Conservation (phyloP, 768 basidiomycete genomes). For the Candolleomyces eurysporus region DNA sequence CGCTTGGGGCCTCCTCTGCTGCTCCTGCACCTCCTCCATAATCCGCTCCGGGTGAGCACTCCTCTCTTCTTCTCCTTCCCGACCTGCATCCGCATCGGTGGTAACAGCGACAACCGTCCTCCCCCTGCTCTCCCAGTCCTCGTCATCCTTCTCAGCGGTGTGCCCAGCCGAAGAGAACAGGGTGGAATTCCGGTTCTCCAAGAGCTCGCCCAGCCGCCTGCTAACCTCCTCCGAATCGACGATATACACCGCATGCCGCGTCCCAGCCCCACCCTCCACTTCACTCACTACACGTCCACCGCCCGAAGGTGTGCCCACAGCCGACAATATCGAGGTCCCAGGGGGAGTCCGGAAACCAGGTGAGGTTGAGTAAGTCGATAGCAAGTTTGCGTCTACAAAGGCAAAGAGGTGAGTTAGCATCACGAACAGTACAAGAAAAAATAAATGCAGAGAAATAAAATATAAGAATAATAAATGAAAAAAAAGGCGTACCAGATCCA, state of each 20-base stretch:
- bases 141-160: constrained; percentile 2
- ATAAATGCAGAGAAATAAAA: not conserved
- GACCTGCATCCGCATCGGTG: not conserved
- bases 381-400: no score
- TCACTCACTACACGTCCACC: not conserved
- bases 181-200: not conserved
- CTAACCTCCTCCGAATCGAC: constrained; percentile 7
- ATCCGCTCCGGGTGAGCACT: not conserved
- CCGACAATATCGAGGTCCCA: not conserved
- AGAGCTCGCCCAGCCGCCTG: constrained; percentile 4
- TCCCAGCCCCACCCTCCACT: not conserved
- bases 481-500: not conserved
- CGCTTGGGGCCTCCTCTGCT: not conserved
- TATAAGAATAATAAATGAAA: no score
- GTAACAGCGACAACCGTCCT: constrained; percentile 2
- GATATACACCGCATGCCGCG: constrained; percentile 8
- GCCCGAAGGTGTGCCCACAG: not conserved
- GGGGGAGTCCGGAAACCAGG: not conserved
- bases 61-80: not conserved
- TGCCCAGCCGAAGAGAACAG: no score
- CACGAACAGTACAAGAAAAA: no score
- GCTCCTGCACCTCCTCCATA: not conserved
- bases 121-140: constrained; percentile 1
- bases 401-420: no score
- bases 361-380: no score